These are phyloP conservation scores for Yamadazyma akitaensis DNA, from an alignment of 805 yeast genomes.

Conservation along the genomic window DNA sequence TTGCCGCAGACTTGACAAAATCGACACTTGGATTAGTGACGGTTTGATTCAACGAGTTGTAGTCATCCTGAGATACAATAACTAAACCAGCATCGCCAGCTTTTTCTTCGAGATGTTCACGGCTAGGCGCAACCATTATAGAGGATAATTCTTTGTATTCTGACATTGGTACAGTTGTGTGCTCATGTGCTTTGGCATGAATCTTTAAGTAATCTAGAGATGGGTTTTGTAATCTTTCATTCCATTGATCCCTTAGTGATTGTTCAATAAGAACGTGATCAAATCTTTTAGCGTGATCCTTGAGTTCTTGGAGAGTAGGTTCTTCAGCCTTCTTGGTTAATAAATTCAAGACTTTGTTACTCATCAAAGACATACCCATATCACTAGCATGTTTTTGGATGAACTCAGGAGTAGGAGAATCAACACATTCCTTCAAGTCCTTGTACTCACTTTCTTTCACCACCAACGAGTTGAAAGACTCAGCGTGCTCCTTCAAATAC, in stretches of 20 bases:
- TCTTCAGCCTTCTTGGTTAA: constrained; percentile 15
- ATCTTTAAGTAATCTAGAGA: constrained; percentile 11
- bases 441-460: constrained; percentile 3
- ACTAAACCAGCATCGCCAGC: constrained; percentile 15
- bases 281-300: constrained; percentile 26
- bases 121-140: constrained; percentile 26
- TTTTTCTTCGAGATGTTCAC: constrained; percentile 22
- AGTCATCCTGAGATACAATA: constrained; percentile 15
- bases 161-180: constrained; percentile 10
- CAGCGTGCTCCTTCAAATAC: constrained; percentile 10
- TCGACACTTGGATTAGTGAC: constrained; percentile 26
- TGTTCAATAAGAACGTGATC: constrained; percentile 14
- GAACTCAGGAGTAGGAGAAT: constrained; percentile 23
- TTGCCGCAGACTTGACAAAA: constrained; percentile 14
- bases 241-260: constrained; percentile 9
- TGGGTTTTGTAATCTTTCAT: constrained; percentile 10
- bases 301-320: constrained; percentile 30
- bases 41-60: constrained; percentile 6
- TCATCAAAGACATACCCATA: constrained; percentile 20
- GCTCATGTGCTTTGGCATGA: constrained; percentile 11
- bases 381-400: constrained; percentile 17
- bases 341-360: constrained; percentile 8
- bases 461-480: not conserved
- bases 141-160: constrained; percentile 20
- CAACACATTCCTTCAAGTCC: not conserved